phyloP scores from a whole-genome alignment of 2,329 filamentous ascomycete genomes.

The Fusarium nelsonii region DNA sequence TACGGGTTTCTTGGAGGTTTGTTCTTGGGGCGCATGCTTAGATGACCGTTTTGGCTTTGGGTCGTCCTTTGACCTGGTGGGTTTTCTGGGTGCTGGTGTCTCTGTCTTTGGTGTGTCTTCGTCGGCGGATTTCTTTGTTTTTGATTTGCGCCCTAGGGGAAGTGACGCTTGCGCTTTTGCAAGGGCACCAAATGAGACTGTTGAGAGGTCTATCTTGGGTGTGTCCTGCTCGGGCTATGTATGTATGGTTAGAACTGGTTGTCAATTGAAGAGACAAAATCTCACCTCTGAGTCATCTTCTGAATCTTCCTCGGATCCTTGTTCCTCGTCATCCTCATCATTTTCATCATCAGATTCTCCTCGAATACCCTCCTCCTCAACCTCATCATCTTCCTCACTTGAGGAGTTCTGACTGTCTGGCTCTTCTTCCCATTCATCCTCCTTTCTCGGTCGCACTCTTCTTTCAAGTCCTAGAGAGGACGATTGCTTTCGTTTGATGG shows the following conservation, averaged over 20 bases:
- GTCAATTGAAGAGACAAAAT: neutral
- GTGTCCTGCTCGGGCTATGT: conserved; percentile 48
- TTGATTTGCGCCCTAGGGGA: conserved; percentile 49
- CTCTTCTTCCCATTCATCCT: conserved; percentile 59
- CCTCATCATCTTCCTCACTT: conserved; percentile 49
- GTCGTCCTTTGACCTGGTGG: conserved; percentile 53
- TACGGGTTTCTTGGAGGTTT: conserved; percentile 86
- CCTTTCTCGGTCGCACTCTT: conserved; percentile 59
- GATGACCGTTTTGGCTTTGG: conserved; percentile 62
- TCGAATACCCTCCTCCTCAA: conserved; percentile 48
- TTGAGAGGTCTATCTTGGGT: conserved; percentile 61
- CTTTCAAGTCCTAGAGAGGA: conserved; percentile 54
- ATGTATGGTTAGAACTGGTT: conserved; percentile 14
- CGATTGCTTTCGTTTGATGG: conserved; percentile 57
- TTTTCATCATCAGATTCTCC: conserved; percentile 44
- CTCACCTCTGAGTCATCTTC: conserved; percentile 49
- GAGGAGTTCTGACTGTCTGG: conserved; percentile 51
- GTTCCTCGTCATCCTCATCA: conserved; percentile 41
- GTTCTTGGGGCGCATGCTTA: conserved; percentile 90
- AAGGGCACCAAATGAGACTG: conserved; percentile 89
- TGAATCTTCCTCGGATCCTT: conserved; percentile 41
- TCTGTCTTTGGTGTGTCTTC: conserved; percentile 45
- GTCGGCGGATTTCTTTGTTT: conserved; percentile 43
- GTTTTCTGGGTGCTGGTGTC: conserved; percentile 47
- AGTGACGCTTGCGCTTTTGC: conserved; percentile 85